A percentile compares a stretch with the other conserved stretches of the same genome.
These are phyloP conservation scores for Gossypium schwendimanii DNA, from an alignment of 441 rosid genomes.

Conservation along the genomic window DNA sequence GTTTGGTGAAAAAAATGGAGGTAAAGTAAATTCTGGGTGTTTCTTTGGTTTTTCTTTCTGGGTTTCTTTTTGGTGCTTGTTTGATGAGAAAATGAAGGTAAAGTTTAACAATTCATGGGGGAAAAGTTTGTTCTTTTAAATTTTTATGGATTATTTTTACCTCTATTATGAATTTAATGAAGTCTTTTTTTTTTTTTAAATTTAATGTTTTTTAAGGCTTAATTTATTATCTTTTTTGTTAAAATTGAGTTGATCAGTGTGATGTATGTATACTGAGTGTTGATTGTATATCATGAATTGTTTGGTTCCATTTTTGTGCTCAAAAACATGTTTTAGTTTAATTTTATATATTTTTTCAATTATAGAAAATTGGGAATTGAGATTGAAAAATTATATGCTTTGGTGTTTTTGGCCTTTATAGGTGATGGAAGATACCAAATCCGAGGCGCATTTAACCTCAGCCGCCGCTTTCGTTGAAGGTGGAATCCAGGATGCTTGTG, in stretches of 20 bases:
- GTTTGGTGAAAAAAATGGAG: conserved; percentile 17
- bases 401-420: conserved; percentile 10
- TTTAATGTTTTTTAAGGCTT: background rate
- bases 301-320: background rate
- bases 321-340: background rate
- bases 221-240: background rate
- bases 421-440: conserved; percentile 46
- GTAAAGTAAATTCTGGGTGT: conserved; percentile 16
- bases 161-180: background rate
- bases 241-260: background rate
- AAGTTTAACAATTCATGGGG: background rate
- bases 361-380: background rate
- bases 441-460: conserved; percentile 62
- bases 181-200: background rate
- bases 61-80: background rate
- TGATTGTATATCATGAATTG: background rate
- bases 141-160: background rate
- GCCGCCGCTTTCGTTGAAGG: conserved; percentile 97
- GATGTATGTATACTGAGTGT: background rate
- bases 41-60: background rate
- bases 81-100: background rate
- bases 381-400: conserved; percentile 19
- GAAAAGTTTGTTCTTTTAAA: background rate
- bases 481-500: conserved; percentile 91
- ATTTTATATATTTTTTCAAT: background rate